Evolutionary conservation across 495 filamentous ascomycete species (phyloP), one percentile per base, ranked within the genome.

Genomic region (Tirmania nivea): DNA sequence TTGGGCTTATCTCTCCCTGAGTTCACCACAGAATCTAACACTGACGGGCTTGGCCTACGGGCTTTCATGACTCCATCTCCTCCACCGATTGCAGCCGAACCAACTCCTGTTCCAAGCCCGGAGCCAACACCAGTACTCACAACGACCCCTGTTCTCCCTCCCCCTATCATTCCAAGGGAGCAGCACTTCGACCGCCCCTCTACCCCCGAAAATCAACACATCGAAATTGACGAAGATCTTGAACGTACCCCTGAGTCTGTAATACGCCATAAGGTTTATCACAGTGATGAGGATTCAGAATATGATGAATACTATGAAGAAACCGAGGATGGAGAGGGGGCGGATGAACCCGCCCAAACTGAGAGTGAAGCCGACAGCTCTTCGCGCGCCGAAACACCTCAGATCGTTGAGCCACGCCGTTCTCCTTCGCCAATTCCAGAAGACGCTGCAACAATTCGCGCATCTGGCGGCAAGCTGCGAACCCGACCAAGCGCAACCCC

Each of bases 401-500:
- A 47, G 42, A 7, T 17, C n/a, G 49, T 52, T 5, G 17, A 12
- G 14, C 21, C 49, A 12, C 34, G 52, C n/a, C 57, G 62, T 17
- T 64, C 62, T 14, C 62, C 59, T 16, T 64, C 62, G 7, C 62
- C 69, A 12, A 75, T 97, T 39, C 86, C 89, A 3, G 88, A 95
- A 57, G 78, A 78, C 20, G 66, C 87, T 35, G 86, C 92, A 3
- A 96, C 92, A 3, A 87, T 96, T 69, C 70, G 74, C 55, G 80
- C 89, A 6, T 80, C 84, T 20, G 86, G 89, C 14, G 80, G 82
- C 48, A 84, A 78, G 64, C 74, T 97, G 36, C 95, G 94, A 72
- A 89, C 90, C 2, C 76, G 92, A 8, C 82, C 86, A 11, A 95
- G 88, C 10, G 72, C 84, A 36, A 87, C 86, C 0, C 88, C 84